Base-by-base conservation (phyloP, 2,329 filamentous ascomycete genomes). In the Blumeria graminis region DNA sequence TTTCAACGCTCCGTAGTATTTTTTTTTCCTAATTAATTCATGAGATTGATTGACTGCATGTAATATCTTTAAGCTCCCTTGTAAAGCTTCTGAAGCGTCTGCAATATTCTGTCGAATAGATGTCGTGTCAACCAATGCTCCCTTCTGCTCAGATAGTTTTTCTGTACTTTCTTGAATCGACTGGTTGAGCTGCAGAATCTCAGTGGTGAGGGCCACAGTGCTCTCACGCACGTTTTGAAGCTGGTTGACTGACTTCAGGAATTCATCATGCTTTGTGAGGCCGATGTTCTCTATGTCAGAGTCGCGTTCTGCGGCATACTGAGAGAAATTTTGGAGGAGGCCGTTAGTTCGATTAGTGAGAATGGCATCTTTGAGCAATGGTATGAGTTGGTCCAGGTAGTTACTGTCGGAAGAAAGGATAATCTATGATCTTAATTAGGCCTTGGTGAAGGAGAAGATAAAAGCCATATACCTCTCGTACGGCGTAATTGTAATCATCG, bases 101-200 rank as follows among this genome's bases (percentile, higher is more conserved):
- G 93, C 86, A 58, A 98, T 94, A 63, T 98, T 98, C 67, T 95
- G 89, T 10, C 90, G 82, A 50, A 96, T 85, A 33, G 85, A 83
- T 55, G 89, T 81, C 4, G 89, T 95, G 65, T 96, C 88, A 32
- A 98, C 92, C 35, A 98, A 73, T 1, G 84, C 85, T 68, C 89
- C 89, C 71, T 98, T 98, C 70, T 96, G 90, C 65, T 86, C 84
- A 0, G 90, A 90, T 38, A 98, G 74, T 68, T 88, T 89, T 71
- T 96, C 88, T 0, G 92, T 96, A 66, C 89, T 96, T 51, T 82
- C 76, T 70, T 96, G 90, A 56, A 98, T 96, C 7, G 88, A 93
- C 68, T 94, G 84, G 65, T 94, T 96, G 57, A 98, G 75, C 62
- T 86, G 80, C 60, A 98, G 72, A 58, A 98, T 96, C 68, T 98